Evolutionary conservation across 805 yeast genomes (phyloP).

Genomic region (Ogataea chonburiensis): DNA sequence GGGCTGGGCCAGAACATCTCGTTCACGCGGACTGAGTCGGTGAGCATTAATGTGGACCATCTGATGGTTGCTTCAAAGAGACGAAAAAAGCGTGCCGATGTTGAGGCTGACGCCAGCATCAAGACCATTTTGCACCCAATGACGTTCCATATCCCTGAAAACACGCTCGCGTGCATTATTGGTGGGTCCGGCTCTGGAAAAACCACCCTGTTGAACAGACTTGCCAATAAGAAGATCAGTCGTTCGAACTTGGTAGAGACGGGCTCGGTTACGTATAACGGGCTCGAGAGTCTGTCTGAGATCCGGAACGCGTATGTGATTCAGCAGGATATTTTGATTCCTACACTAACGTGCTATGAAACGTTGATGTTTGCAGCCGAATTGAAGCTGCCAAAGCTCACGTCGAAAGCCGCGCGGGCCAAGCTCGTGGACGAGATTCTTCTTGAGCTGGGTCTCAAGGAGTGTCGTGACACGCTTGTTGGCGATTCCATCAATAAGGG

Average conservation of each 20-base stretch:
- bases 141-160: conserved; percentile 57
- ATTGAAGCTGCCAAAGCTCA: conserved; percentile 53
- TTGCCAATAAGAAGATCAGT: conserved; percentile 47
- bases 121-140: conserved; percentile 47
- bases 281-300: conserved; percentile 25
- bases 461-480: conserved; percentile 58
- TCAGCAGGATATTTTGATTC: conserved; percentile 71
- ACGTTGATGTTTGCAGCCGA: conserved; percentile 71
- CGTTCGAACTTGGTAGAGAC: conserved; percentile 32
- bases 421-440: conserved; percentile 59
- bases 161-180: conserved; percentile 72
- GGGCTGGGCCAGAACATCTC: conserved; percentile 15
- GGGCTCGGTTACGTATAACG: conserved; percentile 48
- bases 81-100: neutral
- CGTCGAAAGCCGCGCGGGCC: conserved; percentile 43
- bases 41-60: conserved; percentile 27
- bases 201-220: conserved; percentile 70
- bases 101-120: conserved; percentile 22
- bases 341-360: conserved; percentile 72
- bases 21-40: conserved; percentile 24
- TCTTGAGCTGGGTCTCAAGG: conserved; percentile 62
- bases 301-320: conserved; percentile 61
- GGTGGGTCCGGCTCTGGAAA: conserved; percentile 91
- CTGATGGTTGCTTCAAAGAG: conserved; percentile 20
- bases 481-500: conserved; percentile 55